Conservation (phyloP, 2,329 filamentous ascomycete species). For the Paecilomyces dactylethromorphus region DNA sequence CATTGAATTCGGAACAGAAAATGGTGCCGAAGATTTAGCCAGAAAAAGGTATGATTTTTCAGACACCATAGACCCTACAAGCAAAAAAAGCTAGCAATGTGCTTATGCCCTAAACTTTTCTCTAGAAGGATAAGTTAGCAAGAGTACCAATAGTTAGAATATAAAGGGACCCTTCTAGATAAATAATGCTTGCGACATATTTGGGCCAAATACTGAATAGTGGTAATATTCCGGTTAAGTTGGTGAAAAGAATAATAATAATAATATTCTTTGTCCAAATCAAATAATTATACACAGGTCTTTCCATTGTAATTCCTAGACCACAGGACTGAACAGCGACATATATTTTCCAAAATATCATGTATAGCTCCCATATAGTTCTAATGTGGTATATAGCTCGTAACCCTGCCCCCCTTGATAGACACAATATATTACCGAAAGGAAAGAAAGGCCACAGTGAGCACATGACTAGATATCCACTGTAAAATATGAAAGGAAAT, state of each 20-base stretch:
- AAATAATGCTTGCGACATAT: neutral
- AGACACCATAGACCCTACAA: too few species aligned
- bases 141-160: too few species aligned
- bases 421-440: neutral
- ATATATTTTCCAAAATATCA: slow-evolving; percentile 2
- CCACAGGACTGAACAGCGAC: neutral
- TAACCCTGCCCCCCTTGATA: neutral
- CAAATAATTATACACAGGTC: neutral
- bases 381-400: neutral
- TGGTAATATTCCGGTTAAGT: neutral
- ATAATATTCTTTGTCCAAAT: neutral
- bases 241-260: neutral
- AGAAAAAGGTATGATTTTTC: neutral
- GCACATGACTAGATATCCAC: neutral
- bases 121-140: too few species aligned
- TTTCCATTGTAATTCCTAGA: neutral
- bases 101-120: too few species aligned
- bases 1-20: too few species aligned
- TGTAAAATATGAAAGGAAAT: neutral
- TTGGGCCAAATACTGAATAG: too few species aligned
- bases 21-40: too few species aligned
- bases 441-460: neutral
- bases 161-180: too few species aligned
- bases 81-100: too few species aligned
- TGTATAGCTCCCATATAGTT: neutral